Evolutionary conservation across 306 rosid genomes (phyloP), one percentile per base, ranked within the genome.

Genomic region (Sindora glabra): DNA sequence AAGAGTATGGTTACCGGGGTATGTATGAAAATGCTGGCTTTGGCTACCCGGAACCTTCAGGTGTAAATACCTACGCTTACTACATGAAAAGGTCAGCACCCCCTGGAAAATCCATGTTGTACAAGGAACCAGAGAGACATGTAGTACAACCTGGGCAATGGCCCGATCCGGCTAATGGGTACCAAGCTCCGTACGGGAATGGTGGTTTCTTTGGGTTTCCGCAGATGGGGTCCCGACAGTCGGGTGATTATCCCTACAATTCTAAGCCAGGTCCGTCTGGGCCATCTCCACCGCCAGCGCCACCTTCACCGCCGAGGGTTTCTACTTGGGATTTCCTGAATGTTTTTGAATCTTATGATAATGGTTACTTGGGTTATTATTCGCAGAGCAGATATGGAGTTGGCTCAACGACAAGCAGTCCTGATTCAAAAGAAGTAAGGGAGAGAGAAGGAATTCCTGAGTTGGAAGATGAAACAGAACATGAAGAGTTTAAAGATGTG

Each of bases 361-460:
- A 65, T 51, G 67, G 74, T 41, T 86, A 83, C 67, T 74, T 68
- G 7, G 70, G 65, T 48, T 83, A 77, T 65, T 69, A 65, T 25
- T 30, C 74, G 1, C 58, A 22, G 56, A 68, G 66, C 11, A 74
- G 67, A 48, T 78, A 62, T 17, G 81, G 83, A 46, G 37, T 69
- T 40, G 95, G 87, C 22, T 89, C 99, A 22, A 73, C 64, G 4
- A 41, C 78, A 47, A 89, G 95, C 55, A 94, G 99, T 51, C 89
- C 95, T 5, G 99, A 94, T 73, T 89, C 95, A 25, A 84, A 80
- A 14, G 99, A 94, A 59, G 96, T 94, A 77, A 84, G 99, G 72
- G 88, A 83, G 75, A 86, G 95, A 21, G 99, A 94, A 58, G 99
- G 99, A 45, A 94, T 94, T 76, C 99, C 99, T 2, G 97, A 94